Base-by-base conservation (phyloP, 75 land plant genomes). In the Pinus albicaulis region DNA sequence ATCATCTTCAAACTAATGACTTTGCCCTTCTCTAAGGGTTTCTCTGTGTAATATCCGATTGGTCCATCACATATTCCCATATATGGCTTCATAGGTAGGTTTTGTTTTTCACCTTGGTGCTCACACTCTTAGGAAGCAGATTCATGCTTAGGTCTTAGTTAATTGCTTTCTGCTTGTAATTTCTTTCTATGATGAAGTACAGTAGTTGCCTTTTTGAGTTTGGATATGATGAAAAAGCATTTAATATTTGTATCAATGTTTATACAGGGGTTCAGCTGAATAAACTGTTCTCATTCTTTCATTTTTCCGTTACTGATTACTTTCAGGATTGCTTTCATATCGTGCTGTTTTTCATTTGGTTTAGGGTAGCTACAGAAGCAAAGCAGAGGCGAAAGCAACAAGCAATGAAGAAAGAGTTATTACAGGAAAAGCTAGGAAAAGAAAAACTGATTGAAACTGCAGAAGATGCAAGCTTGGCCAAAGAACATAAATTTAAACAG, bases 311-410 rank as follows among this genome's bases (percentile, higher is more conserved):
- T 38, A 52, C 19, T 4, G 28, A 68, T 68, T 20, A 20, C 41
- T 68, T n/a, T n/a, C n/a, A n/a, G n/a, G 41, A 19, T 68, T 31
- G 16, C 38, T 64, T 19, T 64, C 38, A 28, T 64, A 68, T 2
- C 12, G n/a, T 68, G 38, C 17, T 38, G 71, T 41, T 7, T 38
- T 68, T 36, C 2, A 7, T 23, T 34, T 68, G 41, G 48, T 38
- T 68, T 52, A 68, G 71, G 44, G 48, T 68, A 68, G 52, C 48
- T 68, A n/a, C 22, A 68, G 71, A 68, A 68, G 71, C 71, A 38
- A 68, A 68, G 23, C 36, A 68, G 41, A 68, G 23, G 38, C 71
- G 52, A 19, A 68, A 68, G n/a, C 71, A 68, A 22, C 23, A 20
- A 23, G 23, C 48, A 38, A 20, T 44, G 19, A 68, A 68, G 71